Evolutionary conservation across 1,139 yeast genomes (phyloP).

Genomic region (Geotrichum histeridarum): DNA sequence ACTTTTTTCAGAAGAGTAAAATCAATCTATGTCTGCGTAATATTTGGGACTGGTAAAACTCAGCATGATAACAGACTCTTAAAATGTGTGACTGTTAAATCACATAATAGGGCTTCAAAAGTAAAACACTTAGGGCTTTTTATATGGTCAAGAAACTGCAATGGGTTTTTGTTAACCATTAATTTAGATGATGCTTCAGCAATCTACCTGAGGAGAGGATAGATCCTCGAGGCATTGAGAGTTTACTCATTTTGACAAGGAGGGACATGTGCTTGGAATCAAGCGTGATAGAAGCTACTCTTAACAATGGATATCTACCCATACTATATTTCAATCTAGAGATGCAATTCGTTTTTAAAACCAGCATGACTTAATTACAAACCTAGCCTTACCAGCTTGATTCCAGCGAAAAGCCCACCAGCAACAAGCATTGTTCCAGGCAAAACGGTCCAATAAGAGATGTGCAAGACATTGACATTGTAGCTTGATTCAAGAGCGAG

Average conservation of each 20-base stretch:
- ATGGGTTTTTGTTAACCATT: background rate
- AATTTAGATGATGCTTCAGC: too few species aligned
- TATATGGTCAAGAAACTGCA: background rate
- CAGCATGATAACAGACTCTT: too few species aligned
- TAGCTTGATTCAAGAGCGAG: slow-evolving; percentile 31
- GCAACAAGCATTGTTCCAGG: slow-evolving; percentile 16
- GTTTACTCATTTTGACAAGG: too few species aligned
- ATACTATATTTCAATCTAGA: too few species aligned
- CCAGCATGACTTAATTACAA: background rate
- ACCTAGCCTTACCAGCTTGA: slow-evolving; percentile 9
- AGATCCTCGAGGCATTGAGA: too few species aligned
- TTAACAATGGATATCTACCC: too few species aligned
- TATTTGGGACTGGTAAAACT: too few species aligned
- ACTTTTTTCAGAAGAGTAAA: background rate
- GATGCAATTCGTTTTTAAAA: too few species aligned
- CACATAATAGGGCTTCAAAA: background rate
- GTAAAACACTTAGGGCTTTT: background rate
- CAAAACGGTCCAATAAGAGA: slow-evolving; percentile 22
- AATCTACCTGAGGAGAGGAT: too few species aligned
- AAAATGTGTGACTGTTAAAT: background rate
- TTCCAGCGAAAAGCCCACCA: slow-evolving; percentile 5
- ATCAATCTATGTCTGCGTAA: background rate
- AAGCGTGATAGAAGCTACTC: too few species aligned
- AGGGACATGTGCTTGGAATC: too few species aligned
- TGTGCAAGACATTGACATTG: slow-evolving; percentile 27